Conservation (phyloP, 139 green algal genomes). For the Picochlorum sp. region DNA sequence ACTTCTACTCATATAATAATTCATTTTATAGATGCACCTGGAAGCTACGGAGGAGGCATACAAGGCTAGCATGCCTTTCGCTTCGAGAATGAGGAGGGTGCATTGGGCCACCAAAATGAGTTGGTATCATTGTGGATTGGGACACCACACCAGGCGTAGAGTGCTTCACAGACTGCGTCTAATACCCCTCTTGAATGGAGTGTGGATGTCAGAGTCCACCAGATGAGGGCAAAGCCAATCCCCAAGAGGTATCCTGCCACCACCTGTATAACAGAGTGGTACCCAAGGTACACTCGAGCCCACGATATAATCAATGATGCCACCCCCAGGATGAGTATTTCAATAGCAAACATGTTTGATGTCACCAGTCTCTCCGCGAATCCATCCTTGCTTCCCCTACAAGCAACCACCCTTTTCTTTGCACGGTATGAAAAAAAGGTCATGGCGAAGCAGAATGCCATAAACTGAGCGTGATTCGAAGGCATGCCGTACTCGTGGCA, state of each 20-base stretch:
- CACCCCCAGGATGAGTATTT: conserved; percentile 2
- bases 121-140: not conserved
- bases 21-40: too few relatives aligned
- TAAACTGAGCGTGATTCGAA: conserved; percentile 13
- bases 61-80: too few relatives aligned
- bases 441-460: conserved; percentile 15
- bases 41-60: too few relatives aligned
- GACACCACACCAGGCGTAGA: too few relatives aligned
- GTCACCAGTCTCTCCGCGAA: not conserved
- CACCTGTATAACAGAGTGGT: conserved; percentile 17
- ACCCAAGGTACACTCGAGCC: conserved; percentile 23
- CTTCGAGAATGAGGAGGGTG: too few relatives aligned
- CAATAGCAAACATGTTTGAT: not conserved
- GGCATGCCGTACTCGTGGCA: conserved; percentile 26
- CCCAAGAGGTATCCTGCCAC: conserved; percentile 5
- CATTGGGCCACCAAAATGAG: too few relatives aligned
- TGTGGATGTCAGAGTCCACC: not conserved
- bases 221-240: conserved; percentile 6
- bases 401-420: not conserved
- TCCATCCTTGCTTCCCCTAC: not conserved
- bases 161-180: too few relatives aligned
- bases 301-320: conserved; percentile 8
- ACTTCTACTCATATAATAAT: too few relatives aligned
- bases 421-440: conserved; percentile 3
- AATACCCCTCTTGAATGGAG: too few relatives aligned